Percentiles rank a stretch among this genome's conserved stretches.
Conservation (phyloP, 257 asterid species). For the Petrea volubilis region DNA sequence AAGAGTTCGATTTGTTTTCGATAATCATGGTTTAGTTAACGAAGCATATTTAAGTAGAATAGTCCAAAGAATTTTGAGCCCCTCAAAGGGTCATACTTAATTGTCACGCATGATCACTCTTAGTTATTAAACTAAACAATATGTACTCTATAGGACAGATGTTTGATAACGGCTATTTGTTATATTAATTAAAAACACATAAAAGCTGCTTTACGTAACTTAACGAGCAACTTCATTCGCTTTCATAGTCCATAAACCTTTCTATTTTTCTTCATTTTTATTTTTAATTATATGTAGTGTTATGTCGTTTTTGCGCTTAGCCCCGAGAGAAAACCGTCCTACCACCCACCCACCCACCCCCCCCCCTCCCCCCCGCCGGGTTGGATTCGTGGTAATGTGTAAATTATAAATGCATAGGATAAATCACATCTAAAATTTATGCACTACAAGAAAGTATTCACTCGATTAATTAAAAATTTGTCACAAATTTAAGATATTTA, state of each 20-base stretch:
- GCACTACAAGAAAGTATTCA: no score
- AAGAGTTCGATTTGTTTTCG: background rate
- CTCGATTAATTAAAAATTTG: no score
- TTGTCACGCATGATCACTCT: background rate
- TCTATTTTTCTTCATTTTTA: background rate
- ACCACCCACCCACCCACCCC: no score
- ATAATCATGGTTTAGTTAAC: background rate
- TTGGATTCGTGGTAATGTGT: no score
- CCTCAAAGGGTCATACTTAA: background rate
- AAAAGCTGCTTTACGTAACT: conserved; percentile 21
- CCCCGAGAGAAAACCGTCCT: no score
- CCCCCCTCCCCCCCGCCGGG: no score
- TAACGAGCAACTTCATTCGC: conserved; percentile 20
- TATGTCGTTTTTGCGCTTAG: no score
- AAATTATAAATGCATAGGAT: no score
- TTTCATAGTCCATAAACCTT: conserved; percentile 7
- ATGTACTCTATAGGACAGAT: conserved; percentile 30
- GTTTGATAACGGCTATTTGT: conserved; percentile 30
- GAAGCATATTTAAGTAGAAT: background rate
- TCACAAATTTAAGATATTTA: no score
- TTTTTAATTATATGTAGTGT: no score
- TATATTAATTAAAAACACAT: background rate
- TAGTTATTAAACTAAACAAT: background rate
- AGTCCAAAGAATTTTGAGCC: background rate
- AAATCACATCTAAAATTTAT: no score